A percentile compares a stretch with the other conserved stretches of the same genome.
Conservation (phyloP, 441 rosid genomes). For the Eutrema salsugineum region DNA sequence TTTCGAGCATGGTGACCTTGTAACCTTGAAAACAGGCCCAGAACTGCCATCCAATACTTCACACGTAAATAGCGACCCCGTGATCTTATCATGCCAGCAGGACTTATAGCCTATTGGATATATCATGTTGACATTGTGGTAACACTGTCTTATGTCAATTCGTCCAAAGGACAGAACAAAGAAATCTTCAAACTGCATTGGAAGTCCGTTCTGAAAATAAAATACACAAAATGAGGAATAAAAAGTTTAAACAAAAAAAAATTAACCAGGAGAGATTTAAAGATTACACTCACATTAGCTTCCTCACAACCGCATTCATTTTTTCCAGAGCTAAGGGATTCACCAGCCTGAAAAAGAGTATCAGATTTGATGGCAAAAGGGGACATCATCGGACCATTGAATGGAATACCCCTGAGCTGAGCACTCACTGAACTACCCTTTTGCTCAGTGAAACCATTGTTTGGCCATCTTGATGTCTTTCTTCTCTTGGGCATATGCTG, state of each 20-base stretch:
- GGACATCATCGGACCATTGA: slow-evolving; percentile 40
- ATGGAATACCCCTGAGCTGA: slow-evolving; percentile 39
- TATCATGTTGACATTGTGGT: slow-evolving; percentile 64
- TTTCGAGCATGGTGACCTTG: slow-evolving; percentile 76
- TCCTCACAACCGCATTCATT: slow-evolving; percentile 35
- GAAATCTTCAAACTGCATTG: slow-evolving; percentile 92
- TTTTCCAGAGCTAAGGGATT: slow-evolving; percentile 41
- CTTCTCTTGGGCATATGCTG: slow-evolving; percentile 55
- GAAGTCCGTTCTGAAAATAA: slow-evolving; percentile 73
- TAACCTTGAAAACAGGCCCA: slow-evolving; percentile 90
- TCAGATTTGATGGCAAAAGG: slow-evolving; percentile 34
- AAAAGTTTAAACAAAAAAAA: neutral
- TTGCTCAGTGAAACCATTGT: slow-evolving; percentile 55
- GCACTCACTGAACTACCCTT: slow-evolving; percentile 44
- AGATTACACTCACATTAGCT: slow-evolving; percentile 50
- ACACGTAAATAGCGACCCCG: slow-evolving; percentile 81
- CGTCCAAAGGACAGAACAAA: slow-evolving; percentile 82
- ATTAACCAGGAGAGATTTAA: neutral
- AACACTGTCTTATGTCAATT: slow-evolving; percentile 80
- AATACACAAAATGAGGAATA: slow-evolving; percentile 19
- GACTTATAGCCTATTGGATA: slow-evolving; percentile 90
- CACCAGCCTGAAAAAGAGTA: slow-evolving; percentile 36
- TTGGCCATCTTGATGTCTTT: slow-evolving; percentile 48
- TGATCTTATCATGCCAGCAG: slow-evolving; percentile 98
- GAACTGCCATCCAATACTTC: slow-evolving; percentile 88